phyloP scores from a whole-genome alignment of 495 filamentous ascomycete species.

The Neurospora sp. region DNA sequence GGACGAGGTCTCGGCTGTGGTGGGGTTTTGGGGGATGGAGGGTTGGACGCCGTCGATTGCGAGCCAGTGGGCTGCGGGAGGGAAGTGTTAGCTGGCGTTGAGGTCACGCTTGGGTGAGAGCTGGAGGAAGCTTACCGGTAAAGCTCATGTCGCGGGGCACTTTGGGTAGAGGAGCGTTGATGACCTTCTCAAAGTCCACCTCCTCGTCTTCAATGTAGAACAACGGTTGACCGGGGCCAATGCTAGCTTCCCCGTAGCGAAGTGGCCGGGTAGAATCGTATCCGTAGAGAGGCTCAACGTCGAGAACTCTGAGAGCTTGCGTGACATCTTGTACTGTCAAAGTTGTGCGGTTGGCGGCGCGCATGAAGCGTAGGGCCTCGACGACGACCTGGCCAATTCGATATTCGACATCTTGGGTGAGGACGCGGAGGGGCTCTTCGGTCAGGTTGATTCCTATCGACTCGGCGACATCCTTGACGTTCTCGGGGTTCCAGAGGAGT shows the following conservation, averaged over 20 bases:
- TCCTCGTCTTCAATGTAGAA: constrained; percentile 99
- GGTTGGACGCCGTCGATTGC: constrained; percentile 94
- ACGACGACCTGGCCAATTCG: constrained; percentile 84
- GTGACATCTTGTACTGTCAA: constrained; percentile 79
- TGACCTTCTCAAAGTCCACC: constrained; percentile 96
- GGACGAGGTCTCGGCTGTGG: constrained; percentile 64
- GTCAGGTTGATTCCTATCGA: constrained; percentile 78
- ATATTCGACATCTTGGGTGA: constrained; percentile 91
- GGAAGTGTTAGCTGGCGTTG: constrained; percentile 8
- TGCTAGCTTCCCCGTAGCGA: constrained; percentile 82
- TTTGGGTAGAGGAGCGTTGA: constrained; percentile 89
- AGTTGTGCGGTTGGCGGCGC: constrained; percentile 69
- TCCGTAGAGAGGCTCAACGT: constrained; percentile 91
- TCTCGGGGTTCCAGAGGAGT: constrained; percentile 88
- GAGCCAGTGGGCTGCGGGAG: constrained; percentile 72
- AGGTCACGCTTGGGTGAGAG: neutral
- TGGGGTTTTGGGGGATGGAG: constrained; percentile 90
- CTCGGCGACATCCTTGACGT: constrained; percentile 88
- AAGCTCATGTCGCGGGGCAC: constrained; percentile 89
- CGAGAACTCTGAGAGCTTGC: constrained; percentile 69
- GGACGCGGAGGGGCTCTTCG: constrained; percentile 72
- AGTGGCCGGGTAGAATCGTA: constrained; percentile 84
- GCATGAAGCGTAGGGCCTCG: constrained; percentile 93
- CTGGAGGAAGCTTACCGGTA: constrained; percentile 59
- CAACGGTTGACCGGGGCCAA: constrained; percentile 89